Base-by-base conservation (phyloP, 2,329 filamentous ascomycete genomes). In the Sporothrix sp. region DNA sequence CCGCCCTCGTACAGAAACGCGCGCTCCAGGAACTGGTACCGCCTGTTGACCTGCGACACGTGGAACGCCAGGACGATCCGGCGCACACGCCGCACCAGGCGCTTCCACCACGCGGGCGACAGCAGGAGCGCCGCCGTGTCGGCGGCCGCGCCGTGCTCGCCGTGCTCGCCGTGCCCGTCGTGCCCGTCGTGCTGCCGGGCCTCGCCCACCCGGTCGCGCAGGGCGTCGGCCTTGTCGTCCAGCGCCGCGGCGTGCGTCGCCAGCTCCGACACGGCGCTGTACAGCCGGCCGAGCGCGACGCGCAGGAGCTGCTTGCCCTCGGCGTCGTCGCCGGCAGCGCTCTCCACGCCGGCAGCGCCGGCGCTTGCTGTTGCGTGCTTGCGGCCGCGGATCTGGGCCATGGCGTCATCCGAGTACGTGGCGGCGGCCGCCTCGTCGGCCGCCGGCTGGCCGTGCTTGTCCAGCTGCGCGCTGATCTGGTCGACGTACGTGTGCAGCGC, bases 11-110 rank as follows among this genome's bases (percentile, higher is more conserved):
- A 84, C 55, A 96, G 60, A 66, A 96, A 95, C 46, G 82, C 73
- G 14, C 89, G 75, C 65, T 97, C 91, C 0, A 97, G 69, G 8
- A 73, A 71, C 74, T 95, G 95, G 72, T 95, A 95, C 63, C 85
- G 85, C 28, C 72, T 73, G 65, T 97, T 97, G 39, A 84, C 76
- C 18, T 27, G 30, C n/a, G 35, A n/a, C 27, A 57, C 44, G 43
- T 58, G 42, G 35, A 54, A 5, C 0, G 48, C 55, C 25, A 54
- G 48, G 50, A 40, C 52, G 28, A 55, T 4, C 10, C 67, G 71
- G 25, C 79, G 75, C 48, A 95, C 78, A 16, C 78, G 70, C 51
- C 76, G 43, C 3, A 54, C 50, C 18, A 64, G 57, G 56, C 81
- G 82, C 58, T 83, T 79, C 81, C 87, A 93, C 87, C 87, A 93